A percentile compares a stretch with the other conserved stretches of the same genome.
Evolutionary conservation across 139 green algal species (phyloP).

Genomic region (Zygnema cylindricum): DNA sequence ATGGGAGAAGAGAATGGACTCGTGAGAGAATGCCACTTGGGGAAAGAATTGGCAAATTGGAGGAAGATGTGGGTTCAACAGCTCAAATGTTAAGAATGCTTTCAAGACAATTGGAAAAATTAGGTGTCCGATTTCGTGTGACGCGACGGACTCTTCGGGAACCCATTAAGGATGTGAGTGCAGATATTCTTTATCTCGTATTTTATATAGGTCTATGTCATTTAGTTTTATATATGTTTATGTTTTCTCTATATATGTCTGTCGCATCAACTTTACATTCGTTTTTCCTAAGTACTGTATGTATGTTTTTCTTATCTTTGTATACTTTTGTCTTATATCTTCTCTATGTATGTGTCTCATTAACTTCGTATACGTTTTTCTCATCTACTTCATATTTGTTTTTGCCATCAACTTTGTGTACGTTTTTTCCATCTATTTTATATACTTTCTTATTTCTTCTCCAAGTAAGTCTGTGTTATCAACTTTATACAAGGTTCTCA

Average conservation of each 20-base stretch:
- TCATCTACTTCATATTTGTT: no score
- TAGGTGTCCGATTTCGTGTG: conserved; percentile 45
- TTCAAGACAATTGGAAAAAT: conserved; percentile 47
- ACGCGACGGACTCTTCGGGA: conserved; percentile 43
- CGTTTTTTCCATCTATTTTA: no score
- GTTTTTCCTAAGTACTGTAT: background rate
- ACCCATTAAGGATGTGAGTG: conserved; percentile 18
- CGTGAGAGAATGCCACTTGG: background rate
- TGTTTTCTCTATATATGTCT: background rate
- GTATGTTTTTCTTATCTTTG: background rate
- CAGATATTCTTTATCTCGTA: background rate
- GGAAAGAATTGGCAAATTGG: conserved; percentile 18
- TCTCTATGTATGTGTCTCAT: background rate
- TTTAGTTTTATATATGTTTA: background rate
- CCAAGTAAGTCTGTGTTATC: no score
- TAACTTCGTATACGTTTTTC: no score
- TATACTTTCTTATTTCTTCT: no score
- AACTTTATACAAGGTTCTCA: no score
- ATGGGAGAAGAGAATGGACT: background rate
- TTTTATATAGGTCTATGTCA: background rate
- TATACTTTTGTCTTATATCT: background rate
- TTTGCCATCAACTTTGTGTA: no score
- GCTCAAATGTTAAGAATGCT: conserved; percentile 37
- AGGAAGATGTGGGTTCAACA: conserved; percentile 17
- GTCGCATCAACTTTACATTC: background rate